phyloP scores from a whole-genome alignment of 371 early-diverging fungal genomes.

The Massospora cicadina region DNA sequence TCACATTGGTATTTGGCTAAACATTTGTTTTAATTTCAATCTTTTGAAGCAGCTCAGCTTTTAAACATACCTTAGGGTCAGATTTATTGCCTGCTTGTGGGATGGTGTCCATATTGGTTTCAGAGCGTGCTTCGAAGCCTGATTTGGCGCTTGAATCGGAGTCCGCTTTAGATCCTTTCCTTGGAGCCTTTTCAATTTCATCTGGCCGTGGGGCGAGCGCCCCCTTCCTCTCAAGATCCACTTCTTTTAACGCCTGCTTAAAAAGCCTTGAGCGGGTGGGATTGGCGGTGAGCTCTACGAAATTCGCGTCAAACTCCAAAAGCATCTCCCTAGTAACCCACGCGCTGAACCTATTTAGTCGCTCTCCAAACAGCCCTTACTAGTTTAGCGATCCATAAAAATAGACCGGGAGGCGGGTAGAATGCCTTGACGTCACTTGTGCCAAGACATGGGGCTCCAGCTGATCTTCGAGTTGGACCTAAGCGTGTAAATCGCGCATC shows the following conservation, averaged over 20 bases:
- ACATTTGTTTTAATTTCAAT: background rate
- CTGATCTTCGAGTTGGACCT: background rate
- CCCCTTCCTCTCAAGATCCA: background rate
- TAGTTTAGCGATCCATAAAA: conserved; percentile 5
- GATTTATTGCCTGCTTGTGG: no score
- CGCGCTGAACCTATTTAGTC: background rate
- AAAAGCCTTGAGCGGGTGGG: background rate
- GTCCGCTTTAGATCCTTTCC: background rate
- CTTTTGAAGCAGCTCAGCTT: background rate
- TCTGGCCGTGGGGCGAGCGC: background rate
- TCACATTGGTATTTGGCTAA: background rate
- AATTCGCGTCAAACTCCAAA: background rate
- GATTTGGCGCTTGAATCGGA: no score
- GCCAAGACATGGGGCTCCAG: background rate
- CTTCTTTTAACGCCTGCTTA: background rate
- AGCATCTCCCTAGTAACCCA: background rate
- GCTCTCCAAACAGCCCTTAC: background rate
- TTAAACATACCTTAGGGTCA: no score
- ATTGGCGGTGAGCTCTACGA: background rate
- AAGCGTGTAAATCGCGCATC: background rate
- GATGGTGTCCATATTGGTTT: no score
- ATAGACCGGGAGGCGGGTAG: background rate
- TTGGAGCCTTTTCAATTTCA: background rate
- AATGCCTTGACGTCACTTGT: background rate
- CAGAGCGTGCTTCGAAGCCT: no score